phyloP scores from a whole-genome alignment of 2,329 filamentous ascomycete genomes.

The Catunica adiposa region DNA sequence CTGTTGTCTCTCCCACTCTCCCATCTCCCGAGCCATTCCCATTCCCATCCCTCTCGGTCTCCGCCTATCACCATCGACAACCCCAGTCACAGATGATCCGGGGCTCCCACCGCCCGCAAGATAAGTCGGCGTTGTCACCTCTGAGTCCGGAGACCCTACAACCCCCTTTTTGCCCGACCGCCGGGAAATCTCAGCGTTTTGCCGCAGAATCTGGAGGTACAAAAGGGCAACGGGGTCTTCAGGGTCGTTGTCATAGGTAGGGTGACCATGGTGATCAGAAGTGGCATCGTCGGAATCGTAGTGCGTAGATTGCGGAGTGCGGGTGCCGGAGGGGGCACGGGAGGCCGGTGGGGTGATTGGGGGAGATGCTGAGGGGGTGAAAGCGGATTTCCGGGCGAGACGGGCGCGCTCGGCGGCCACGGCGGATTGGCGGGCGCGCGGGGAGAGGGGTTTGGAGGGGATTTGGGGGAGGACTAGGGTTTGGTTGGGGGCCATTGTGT shows the following conservation, averaged over 20 bases:
- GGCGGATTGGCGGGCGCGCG: not conserved
- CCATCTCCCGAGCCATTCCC: not conserved
- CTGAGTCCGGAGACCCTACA: not conserved
- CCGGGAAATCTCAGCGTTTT: no score
- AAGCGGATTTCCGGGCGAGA: conserved; percentile 1
- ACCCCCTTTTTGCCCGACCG: no score
- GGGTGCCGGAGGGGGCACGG: not conserved
- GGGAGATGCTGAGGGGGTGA: not conserved
- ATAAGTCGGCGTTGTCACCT: not conserved
- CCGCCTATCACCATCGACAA: not conserved
- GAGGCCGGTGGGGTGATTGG: not conserved
- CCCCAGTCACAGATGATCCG: not conserved
- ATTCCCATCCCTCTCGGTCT: not conserved
- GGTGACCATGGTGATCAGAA: no score
- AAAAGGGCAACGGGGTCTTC: not conserved
- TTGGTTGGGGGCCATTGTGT: not conserved
- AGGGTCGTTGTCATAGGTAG: not conserved
- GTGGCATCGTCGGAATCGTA: not conserved
- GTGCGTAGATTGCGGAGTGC: not conserved
- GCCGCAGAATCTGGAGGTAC: no score
- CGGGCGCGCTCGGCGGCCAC: not conserved
- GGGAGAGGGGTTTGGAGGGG: not conserved
- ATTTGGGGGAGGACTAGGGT: not conserved
- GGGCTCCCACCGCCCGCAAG: not conserved
- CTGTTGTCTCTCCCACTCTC: not conserved